Conservation (phyloP, 1,284 basidiomycete species). For the Pseudozyma pruni region DNA sequence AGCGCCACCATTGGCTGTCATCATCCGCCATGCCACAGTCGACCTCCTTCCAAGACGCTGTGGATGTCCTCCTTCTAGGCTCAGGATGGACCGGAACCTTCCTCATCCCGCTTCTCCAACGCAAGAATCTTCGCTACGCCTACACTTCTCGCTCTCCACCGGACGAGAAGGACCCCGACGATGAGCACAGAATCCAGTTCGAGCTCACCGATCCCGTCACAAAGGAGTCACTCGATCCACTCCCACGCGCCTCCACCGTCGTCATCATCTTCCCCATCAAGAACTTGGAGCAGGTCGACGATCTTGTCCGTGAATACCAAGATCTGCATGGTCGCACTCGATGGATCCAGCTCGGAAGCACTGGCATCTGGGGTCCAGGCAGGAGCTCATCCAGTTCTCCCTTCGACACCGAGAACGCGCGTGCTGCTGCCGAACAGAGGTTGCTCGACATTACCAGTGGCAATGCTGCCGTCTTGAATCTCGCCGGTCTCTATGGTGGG, state of each 20-base stretch:
- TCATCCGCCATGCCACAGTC: neutral
- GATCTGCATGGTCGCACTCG: slow-evolving; percentile 25
- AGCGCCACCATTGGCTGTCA: no score
- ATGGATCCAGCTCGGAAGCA: slow-evolving; percentile 62
- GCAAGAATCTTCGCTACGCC: slow-evolving; percentile 61
- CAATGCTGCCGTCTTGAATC: slow-evolving; percentile 46
- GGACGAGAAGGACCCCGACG: slow-evolving; percentile 58
- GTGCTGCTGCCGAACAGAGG: slow-evolving; percentile 40
- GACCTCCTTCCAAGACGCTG: slow-evolving; percentile 23
- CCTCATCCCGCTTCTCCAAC: slow-evolving; percentile 73
- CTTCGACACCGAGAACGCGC: slow-evolving; percentile 32
- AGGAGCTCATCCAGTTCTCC: slow-evolving; percentile 35
- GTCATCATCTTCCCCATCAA: slow-evolving; percentile 73
- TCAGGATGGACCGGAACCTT: slow-evolving; percentile 78
- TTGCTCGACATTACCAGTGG: slow-evolving; percentile 32
- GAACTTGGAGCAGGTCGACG: slow-evolving; percentile 32
- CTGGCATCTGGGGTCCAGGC: slow-evolving; percentile 54
- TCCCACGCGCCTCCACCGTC: slow-evolving; percentile 74
- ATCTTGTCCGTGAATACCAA: slow-evolving; percentile 50
- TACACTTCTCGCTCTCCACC: slow-evolving; percentile 72
- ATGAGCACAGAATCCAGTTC: slow-evolving; percentile 62
- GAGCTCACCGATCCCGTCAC: slow-evolving; percentile 65
- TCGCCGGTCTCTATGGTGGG: slow-evolving; percentile 57
- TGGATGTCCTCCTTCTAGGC: slow-evolving; percentile 76
- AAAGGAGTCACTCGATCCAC: slow-evolving; percentile 68